phyloP scores from a whole-genome alignment of 1,284 basidiomycete genomes.

The Ceratobasidium sp. region DNA sequence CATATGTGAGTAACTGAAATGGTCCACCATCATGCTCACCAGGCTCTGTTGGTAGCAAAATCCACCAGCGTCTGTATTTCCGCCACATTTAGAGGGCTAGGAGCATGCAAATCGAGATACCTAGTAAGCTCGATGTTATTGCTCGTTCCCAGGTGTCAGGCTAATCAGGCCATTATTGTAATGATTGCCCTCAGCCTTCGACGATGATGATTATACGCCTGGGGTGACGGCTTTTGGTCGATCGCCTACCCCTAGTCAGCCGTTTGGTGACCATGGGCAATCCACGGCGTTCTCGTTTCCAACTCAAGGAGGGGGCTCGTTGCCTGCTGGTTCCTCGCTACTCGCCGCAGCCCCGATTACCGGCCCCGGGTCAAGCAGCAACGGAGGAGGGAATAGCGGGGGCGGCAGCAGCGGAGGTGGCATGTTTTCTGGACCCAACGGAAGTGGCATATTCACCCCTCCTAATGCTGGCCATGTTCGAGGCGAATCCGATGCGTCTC shows the following conservation, averaged over 20 bases:
- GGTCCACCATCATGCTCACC: background rate
- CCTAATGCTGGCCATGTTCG: constrained; percentile 65
- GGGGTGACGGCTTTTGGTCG: constrained; percentile 53
- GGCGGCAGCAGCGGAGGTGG: constrained; percentile 46
- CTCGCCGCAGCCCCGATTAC: constrained; percentile 17
- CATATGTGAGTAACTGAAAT: too few species aligned
- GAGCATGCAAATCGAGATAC: constrained; percentile 73
- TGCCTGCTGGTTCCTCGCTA: constrained; percentile 15
- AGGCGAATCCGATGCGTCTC: constrained; percentile 75
- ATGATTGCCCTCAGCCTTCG: constrained; percentile 58
- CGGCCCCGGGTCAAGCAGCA: background rate
- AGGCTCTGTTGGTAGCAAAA: background rate
- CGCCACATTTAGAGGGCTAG: constrained; percentile 40
- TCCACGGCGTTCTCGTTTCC: constrained; percentile 23
- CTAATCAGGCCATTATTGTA: background rate
- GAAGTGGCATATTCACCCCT: constrained; percentile 62
- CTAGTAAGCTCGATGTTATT: constrained; percentile 59
- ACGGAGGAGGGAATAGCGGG: constrained; percentile 44
- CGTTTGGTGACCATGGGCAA: constrained; percentile 34
- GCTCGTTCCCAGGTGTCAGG: background rate
- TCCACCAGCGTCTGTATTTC: background rate
- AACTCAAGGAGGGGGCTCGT: constrained; percentile 22
- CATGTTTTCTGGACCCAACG: constrained; percentile 66
- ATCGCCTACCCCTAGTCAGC: constrained; percentile 35
- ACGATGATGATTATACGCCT: constrained; percentile 53